These are phyloP conservation scores for Aspergillus niger DNA, from an alignment of 2,329 filamentous ascomycete species.

Conservation along the genomic window DNA sequence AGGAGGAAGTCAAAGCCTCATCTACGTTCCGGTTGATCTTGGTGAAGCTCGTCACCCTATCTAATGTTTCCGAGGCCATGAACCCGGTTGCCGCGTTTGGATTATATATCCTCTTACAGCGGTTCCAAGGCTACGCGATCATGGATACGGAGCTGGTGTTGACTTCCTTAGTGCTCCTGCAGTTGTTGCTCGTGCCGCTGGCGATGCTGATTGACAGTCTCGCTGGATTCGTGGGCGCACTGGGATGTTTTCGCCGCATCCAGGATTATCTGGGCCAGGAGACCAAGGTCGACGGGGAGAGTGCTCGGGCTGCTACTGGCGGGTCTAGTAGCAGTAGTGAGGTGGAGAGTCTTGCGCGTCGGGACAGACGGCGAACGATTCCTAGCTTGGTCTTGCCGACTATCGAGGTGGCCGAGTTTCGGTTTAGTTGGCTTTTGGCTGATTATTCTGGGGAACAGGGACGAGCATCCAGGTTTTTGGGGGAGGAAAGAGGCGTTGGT, in stretches of 20 bases:
- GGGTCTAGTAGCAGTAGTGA: not conserved
- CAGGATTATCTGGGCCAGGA: not conserved
- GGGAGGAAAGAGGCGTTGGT: too few relatives aligned
- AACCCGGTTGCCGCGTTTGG: not conserved
- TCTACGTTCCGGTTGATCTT: constrained; percentile 29
- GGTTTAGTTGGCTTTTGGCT: not conserved
- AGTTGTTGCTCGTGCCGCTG: not conserved
- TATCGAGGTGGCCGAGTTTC: not conserved
- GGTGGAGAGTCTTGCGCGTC: not conserved
- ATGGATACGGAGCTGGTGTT: not conserved
- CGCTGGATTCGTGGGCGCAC: not conserved
- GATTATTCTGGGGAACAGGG: not conserved
- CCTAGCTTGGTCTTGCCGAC: not conserved
- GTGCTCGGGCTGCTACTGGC: not conserved
- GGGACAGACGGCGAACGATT: not conserved
- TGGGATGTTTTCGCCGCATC: not conserved
- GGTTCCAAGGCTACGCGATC: not conserved
- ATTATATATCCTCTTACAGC: not conserved
- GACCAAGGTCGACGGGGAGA: not conserved
- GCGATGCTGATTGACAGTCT: not conserved
- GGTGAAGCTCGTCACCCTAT: constrained; percentile 10
- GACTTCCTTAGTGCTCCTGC: not conserved
- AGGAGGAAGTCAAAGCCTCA: constrained; percentile 34
- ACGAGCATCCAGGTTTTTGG: not conserved
- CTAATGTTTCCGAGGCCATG: not conserved